Base-by-base conservation (phyloP, 495 filamentous ascomycete genomes). In the Echria macrotheca region DNA sequence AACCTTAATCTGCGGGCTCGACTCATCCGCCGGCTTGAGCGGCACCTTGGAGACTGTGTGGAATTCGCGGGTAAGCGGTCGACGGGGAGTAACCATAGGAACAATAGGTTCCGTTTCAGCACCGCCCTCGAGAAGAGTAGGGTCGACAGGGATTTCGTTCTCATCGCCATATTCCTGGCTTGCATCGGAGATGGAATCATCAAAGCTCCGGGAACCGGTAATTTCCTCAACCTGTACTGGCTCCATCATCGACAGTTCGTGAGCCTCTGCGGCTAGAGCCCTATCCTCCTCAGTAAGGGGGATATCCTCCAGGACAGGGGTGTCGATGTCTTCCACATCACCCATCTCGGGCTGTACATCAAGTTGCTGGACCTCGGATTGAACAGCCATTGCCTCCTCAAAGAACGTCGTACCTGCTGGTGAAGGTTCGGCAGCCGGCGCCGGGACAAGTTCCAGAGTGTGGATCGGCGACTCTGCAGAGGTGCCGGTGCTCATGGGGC, bases 11-110 rank as follows among this genome's bases (percentile, higher is more conserved):
- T 78, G 58, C 3, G 83, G 80, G 2, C 76, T 79, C 1, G 78
- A 72, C 0, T 85, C 74, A 12, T 81, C 84, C 35, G 80, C 82
- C 0, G 80, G 72, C 63, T 85, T 87, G 21, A 90, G 66, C 4
- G 86, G 85, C 1, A 90, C 83, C 68, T 89, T 91, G 11, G 81
- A 83, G 0, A 86, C 78, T 0, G 86, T 90, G 58, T 87, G 81
- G 47, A 84, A 73, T 11, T 78, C 47, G 8, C 60, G 53, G 6
- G 49, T 50, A 21, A 62, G 38, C 2, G 44, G 47, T 15, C 69
- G 65, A 37, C 53, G 55, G 0, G 72, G 70, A 12, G 70, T 73
- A 6, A 66, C 57, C 0, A 66, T 65, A 3, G 60, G 52, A 17
- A 62, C 47, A 1, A 47, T 40, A 1, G 44, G 52, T 14, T 14